Evolutionary conservation across 1,284 basidiomycete species (phyloP).

Genomic region (Sphagnurus paluster): DNA sequence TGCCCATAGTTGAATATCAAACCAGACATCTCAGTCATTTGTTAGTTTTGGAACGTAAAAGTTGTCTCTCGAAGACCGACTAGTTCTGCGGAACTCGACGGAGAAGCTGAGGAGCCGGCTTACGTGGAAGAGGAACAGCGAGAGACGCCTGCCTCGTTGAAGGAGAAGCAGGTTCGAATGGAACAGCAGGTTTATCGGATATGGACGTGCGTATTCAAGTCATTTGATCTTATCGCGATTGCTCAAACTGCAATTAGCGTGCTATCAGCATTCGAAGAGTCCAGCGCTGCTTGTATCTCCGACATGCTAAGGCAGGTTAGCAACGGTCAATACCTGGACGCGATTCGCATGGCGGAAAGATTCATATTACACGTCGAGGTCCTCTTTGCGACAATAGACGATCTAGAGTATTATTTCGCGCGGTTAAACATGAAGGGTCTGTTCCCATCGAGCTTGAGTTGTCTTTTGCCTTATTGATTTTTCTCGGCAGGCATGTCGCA

Average conservation of each 20-base stretch:
- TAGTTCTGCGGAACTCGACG: slow-evolving; percentile 54
- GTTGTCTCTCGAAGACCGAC: slow-evolving; percentile 78
- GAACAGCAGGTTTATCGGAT: slow-evolving; percentile 98
- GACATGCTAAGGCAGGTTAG: slow-evolving; percentile 99
- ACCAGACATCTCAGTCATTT: slow-evolving; percentile 13
- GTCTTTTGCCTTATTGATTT: slow-evolving; percentile 9
- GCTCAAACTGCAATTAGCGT: slow-evolving; percentile 50
- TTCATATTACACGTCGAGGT: slow-evolving; percentile 99
- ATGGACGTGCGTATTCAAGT: slow-evolving; percentile 74
- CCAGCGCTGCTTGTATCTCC: slow-evolving; percentile 98
- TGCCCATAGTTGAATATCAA: slow-evolving; percentile 3
- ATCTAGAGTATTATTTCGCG: slow-evolving; percentile 91
- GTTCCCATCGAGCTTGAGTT: slow-evolving; percentile 24
- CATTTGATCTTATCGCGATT: slow-evolving; percentile 2
- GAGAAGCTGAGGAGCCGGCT: slow-evolving; percentile 50
- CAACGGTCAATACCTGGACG: slow-evolving; percentile 94
- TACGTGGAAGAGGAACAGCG: slow-evolving; percentile 75
- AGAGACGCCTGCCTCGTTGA: slow-evolving; percentile 83
- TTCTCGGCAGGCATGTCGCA: slow-evolving; percentile 85
- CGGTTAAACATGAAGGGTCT: slow-evolving; percentile 81
- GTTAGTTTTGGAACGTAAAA: slow-evolving; percentile 98
- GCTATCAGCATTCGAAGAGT: slow-evolving; percentile 97
- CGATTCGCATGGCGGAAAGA: slow-evolving; percentile 97
- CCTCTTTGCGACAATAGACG: slow-evolving; percentile 96
- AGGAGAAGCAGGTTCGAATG: slow-evolving; percentile 92